Percentiles rank a stretch among this genome's conserved stretches.
These are phyloP conservation scores for Ustilago sp. DNA, from an alignment of 1,284 basidiomycete species.

Conservation along the genomic window DNA sequence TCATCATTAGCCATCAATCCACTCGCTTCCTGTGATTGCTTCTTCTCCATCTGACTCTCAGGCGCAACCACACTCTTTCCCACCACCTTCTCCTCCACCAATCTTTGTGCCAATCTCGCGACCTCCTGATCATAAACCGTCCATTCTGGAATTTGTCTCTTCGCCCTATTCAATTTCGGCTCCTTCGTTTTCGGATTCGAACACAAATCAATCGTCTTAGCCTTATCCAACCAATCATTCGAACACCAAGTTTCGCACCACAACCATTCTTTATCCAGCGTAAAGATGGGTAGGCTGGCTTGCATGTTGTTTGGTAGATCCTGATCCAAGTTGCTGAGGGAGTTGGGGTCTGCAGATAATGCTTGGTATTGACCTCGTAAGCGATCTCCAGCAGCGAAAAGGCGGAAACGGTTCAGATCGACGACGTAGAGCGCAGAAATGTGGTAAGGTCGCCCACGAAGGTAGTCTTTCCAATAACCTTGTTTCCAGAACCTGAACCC, in stretches of 20 bases:
- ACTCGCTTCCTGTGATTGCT: not conserved
- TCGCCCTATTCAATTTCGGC: slow-evolving; percentile 88
- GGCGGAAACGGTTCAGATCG: slow-evolving; percentile 93
- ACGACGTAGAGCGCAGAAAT: slow-evolving; percentile 87
- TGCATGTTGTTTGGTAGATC: slow-evolving; percentile 67
- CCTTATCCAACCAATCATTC: slow-evolving; percentile 54
- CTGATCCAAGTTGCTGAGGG: slow-evolving; percentile 94
- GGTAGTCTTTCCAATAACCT: slow-evolving; percentile 71
- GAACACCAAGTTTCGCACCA: slow-evolving; percentile 70
- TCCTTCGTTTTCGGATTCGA: slow-evolving; percentile 78
- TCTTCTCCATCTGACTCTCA: slow-evolving; percentile 24
- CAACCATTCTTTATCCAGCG: slow-evolving; percentile 64
- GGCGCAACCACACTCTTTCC: slow-evolving; percentile 39
- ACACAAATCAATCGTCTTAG: slow-evolving; percentile 69
- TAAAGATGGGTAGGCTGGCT: slow-evolving; percentile 59
- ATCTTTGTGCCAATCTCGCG: slow-evolving; percentile 63
- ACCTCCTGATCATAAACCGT: slow-evolving; percentile 81
- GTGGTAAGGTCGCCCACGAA: slow-evolving; percentile 53
- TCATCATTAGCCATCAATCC: not conserved
- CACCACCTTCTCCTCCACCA: slow-evolving; percentile 45
- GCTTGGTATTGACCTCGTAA: slow-evolving; percentile 91
- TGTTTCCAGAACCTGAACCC: slow-evolving; percentile 98
- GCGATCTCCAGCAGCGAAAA: slow-evolving; percentile 79
- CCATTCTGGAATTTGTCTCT: slow-evolving; percentile 95
- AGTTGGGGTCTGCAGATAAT: slow-evolving; percentile 91